Evolutionary conservation across 2,329 filamentous ascomycete species (phyloP).

Genomic region (Beauveria caledonica): DNA sequence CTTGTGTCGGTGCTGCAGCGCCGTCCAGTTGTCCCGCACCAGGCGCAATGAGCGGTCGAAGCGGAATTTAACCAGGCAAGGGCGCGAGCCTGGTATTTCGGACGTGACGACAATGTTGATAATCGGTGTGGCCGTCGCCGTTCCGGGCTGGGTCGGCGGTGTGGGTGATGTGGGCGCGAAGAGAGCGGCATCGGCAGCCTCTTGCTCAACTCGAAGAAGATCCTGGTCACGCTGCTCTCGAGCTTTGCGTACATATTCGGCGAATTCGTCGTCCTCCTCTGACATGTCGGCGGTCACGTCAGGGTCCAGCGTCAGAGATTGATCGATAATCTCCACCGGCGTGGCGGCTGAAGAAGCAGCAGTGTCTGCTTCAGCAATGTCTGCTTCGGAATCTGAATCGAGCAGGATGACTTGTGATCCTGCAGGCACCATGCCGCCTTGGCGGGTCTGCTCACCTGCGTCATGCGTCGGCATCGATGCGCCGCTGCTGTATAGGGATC

Average conservation of each 20-base stretch:
- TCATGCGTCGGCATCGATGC: neutral
- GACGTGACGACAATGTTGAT: conserved; percentile 48
- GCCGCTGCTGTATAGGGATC: neutral
- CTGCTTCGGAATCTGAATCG: conserved; percentile 25
- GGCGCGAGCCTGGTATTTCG: conserved; percentile 48
- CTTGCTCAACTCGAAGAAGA: neutral
- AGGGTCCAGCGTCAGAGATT: conserved; percentile 3
- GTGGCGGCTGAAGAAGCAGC: conserved; percentile 17
- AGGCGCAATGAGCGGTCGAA: conserved; percentile 59
- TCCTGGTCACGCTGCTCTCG: conserved; percentile 21
- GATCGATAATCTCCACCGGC: neutral
- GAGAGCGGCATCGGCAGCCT: conserved; percentile 17
- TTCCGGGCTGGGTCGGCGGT: neutral
- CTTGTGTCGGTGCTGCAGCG: conserved; percentile 42
- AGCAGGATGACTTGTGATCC: conserved; percentile 20
- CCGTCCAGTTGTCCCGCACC: conserved; percentile 62
- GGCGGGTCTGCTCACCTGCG: neutral
- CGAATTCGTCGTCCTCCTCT: conserved; percentile 34
- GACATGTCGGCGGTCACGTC: conserved; percentile 15
- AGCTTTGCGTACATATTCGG: conserved; percentile 37
- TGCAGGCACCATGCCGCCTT: neutral
- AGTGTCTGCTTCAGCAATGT: neutral
- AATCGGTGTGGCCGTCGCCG: neutral
- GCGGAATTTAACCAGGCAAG: conserved; percentile 53
- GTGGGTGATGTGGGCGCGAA: neutral